Conservation (phyloP, 495 filamentous ascomycete genomes). For the Aspergillus conjunctus region DNA sequence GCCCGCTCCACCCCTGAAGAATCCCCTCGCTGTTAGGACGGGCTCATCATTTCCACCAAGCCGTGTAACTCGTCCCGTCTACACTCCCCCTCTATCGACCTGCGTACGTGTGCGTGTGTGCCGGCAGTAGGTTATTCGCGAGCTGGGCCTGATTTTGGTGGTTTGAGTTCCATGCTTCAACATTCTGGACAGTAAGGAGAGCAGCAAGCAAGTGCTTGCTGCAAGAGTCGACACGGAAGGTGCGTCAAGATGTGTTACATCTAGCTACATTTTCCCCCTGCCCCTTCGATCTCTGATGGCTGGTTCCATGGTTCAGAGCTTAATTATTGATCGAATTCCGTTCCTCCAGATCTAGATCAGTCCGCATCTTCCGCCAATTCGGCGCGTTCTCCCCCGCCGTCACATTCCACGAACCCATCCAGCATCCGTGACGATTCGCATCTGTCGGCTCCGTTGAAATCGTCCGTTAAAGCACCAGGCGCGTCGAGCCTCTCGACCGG, state of each 20-base stretch:
- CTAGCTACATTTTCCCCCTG: slow-evolving; percentile 12
- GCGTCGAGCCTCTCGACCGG: slow-evolving; percentile 42
- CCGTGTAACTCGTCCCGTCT: slow-evolving; percentile 15
- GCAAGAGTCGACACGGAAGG: slow-evolving; percentile 56
- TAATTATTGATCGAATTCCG: slow-evolving; percentile 22
- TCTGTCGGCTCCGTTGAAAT: slow-evolving; percentile 35
- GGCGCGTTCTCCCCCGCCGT: slow-evolving; percentile 42
- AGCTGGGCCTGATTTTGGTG: slow-evolving; percentile 30
- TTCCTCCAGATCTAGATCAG: slow-evolving; percentile 44
- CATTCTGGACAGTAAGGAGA: slow-evolving; percentile 55
- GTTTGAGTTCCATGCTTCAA: slow-evolving; percentile 53
- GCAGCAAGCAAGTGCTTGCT: slow-evolving; percentile 60
- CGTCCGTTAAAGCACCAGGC: slow-evolving; percentile 41
- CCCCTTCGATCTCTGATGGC: slow-evolving; percentile 13
- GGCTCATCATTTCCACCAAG: slow-evolving; percentile 14
- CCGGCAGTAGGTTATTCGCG: slow-evolving; percentile 35
- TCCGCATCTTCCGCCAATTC: slow-evolving; percentile 44
- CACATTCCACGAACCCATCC: slow-evolving; percentile 34
- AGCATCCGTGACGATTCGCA: slow-evolving; percentile 37
- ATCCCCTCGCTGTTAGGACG: slow-evolving; percentile 5
- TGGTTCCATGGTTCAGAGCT: slow-evolving; percentile 11
- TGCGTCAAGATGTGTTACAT: slow-evolving; percentile 28
- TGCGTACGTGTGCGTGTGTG: slow-evolving; percentile 17
- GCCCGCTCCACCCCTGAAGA: slow-evolving; percentile 25
- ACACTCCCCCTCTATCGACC: slow-evolving; percentile 16